Base-by-base conservation (phyloP, 352 stramenopile species). In the Phytophthora parvispora region DNA sequence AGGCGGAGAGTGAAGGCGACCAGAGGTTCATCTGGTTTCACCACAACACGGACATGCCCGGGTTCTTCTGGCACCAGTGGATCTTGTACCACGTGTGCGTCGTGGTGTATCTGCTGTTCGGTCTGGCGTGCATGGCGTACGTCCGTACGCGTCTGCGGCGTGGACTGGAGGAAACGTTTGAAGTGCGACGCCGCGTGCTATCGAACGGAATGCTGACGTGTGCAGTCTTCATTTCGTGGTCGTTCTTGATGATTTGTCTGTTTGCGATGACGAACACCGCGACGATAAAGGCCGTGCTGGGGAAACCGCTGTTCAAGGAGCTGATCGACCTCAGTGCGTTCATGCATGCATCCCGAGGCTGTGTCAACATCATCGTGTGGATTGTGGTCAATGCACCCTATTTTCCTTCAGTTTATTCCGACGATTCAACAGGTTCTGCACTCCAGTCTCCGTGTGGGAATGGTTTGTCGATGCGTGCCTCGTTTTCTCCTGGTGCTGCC, bases 351-450 rank as follows among this genome's bases (percentile, higher is more conserved):
- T 91, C 89, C 9, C 78, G 89, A 20, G 88, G 90, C 1, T 82
- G 75, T n/a, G 76, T 96, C 24, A 95, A 96, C 59, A 84, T 97
- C 42, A 86, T 97, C 36, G 90, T 97, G 24, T 97, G 90, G 90
- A 75, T 92, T 45, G 83, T 95, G 16, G 87, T 95, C 29, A 97
- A 97, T 62, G 77, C 65, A 9, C 67, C 78, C 2, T 86, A 86
- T 50, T 66, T 97, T 28, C 74, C 79, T 34, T 74, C 77, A 8
- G 45, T 66, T 16, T 81, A 64, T 57, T 45, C 64, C n/a, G 90
- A 61, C 55, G 74, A 63, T 9, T 3, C 31, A 9, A 32, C 22
- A 16, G 56, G 71, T 16, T 57, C 43, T 5, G 48, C 53, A 9
- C 38, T 74, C 3, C 50, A 64, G 49, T 67, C 48, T 63, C 49